Percentiles rank a stretch among this genome's conserved stretches.
Evolutionary conservation across 2,329 filamentous ascomycete genomes (phyloP).

Genomic region (Lojkania enalia): DNA sequence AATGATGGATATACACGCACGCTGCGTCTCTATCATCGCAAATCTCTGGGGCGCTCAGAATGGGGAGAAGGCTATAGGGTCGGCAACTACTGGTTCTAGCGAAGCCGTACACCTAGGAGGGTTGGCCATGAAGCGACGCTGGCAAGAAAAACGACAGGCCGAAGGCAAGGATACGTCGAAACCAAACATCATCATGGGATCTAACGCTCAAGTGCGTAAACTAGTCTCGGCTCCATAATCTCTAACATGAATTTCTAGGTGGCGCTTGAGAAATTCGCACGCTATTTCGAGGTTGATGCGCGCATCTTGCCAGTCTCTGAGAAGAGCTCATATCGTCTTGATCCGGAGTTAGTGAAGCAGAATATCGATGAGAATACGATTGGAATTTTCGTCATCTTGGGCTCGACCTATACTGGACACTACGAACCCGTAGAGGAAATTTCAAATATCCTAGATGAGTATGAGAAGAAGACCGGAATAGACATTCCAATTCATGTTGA

Average conservation of each 20-base stretch:
- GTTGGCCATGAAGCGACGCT: slow-evolving; percentile 73
- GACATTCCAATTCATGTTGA: slow-evolving; percentile 72
- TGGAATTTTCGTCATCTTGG: slow-evolving; percentile 73
- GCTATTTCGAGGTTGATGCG: slow-evolving; percentile 74
- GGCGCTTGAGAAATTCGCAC: slow-evolving; percentile 71
- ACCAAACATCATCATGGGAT: slow-evolving; percentile 75
- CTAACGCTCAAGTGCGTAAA: slow-evolving; percentile 61
- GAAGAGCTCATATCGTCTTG: slow-evolving; percentile 63
- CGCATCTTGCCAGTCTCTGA: slow-evolving; percentile 65
- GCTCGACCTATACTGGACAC: slow-evolving; percentile 73
- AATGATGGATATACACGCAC: slow-evolving; percentile 61
- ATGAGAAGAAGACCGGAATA: slow-evolving; percentile 62
- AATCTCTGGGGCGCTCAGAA: slow-evolving; percentile 66
- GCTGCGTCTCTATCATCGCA: slow-evolving; percentile 70
- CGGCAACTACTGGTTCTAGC: slow-evolving; percentile 70
- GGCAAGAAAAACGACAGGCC: slow-evolving; percentile 65
- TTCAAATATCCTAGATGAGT: slow-evolving; percentile 65
- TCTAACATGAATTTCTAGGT: slow-evolving; percentile 44
- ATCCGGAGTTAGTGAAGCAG: slow-evolving; percentile 65
- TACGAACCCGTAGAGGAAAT: slow-evolving; percentile 73
- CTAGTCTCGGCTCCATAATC: not conserved
- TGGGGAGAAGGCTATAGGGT: slow-evolving; percentile 66
- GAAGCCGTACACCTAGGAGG: slow-evolving; percentile 73
- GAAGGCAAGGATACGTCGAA: slow-evolving; percentile 65
- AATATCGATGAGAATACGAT: slow-evolving; percentile 78